Evolutionary conservation across 331 rosid genomes (phyloP).

Genomic region (Pyrus hybrid): DNA sequence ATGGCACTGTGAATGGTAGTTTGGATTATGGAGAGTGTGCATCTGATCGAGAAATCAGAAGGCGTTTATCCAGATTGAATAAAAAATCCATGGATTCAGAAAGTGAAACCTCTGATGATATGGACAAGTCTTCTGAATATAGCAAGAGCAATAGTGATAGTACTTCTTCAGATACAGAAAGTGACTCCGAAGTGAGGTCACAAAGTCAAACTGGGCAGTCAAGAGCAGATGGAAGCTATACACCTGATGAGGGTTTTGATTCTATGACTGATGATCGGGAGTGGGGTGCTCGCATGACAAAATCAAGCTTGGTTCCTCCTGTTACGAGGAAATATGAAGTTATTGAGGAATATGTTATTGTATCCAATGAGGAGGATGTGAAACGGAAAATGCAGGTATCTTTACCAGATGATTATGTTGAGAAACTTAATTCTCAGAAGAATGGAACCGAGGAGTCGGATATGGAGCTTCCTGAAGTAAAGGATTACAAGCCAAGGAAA

Average conservation of each 20-base stretch:
- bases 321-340: slow-evolving; percentile 93
- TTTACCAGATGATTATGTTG: slow-evolving; percentile 88
- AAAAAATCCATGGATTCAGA: slow-evolving; percentile 68
- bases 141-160: slow-evolving; percentile 69
- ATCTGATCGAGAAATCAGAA: slow-evolving; percentile 84
- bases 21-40: slow-evolving; percentile 60
- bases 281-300: slow-evolving; percentile 99
- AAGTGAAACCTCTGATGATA: slow-evolving; percentile 86
- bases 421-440: slow-evolving; percentile 81
- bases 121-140: slow-evolving; percentile 64
- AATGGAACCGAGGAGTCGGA: slow-evolving; percentile 94
- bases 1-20: slow-evolving; percentile 46
- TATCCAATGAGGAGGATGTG: slow-evolving; percentile 92
- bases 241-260: slow-evolving; percentile 42
- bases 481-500: slow-evolving; percentile 91
- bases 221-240: slow-evolving; percentile 42
- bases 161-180: slow-evolving; percentile 56
- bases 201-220: slow-evolving; percentile 42
- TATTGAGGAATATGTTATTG: slow-evolving; percentile 71
- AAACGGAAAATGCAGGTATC: slow-evolving; percentile 87
- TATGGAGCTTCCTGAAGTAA: slow-evolving; percentile 98
- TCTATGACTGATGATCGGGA: slow-evolving; percentile 79
- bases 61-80: slow-evolving; percentile 72
- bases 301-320: slow-evolving; percentile 98
- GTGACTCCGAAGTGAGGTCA: slow-evolving; percentile 50